A percentile compares a stretch with the other conserved stretches of the same genome.
These are phyloP conservation scores for Penicillium maclennaniae DNA, from an alignment of 495 filamentous ascomycete species.

Conservation along the genomic window DNA sequence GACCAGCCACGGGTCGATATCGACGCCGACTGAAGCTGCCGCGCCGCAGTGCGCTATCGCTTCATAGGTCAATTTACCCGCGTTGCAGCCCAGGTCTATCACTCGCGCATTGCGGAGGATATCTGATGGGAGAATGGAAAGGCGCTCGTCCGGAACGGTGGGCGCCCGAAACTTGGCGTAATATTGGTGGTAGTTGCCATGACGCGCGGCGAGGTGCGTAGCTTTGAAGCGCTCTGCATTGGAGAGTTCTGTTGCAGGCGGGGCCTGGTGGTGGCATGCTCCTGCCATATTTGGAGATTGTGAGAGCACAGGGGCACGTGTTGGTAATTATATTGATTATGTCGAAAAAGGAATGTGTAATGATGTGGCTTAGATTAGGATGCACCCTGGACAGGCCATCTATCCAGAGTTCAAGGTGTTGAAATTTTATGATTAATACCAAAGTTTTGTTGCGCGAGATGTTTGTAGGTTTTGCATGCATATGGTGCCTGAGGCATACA, in stretches of 20 bases:
- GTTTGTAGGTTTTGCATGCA: slow-evolving; percentile 22
- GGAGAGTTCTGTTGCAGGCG: slow-evolving; percentile 21
- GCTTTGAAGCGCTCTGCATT: slow-evolving; percentile 32
- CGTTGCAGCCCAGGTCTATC: slow-evolving; percentile 29
- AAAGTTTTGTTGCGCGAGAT: slow-evolving; percentile 8
- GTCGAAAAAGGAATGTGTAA: slow-evolving; percentile 8
- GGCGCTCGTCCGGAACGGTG: slow-evolving; percentile 26
- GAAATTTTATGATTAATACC: slow-evolving; percentile 12
- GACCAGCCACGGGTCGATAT: slow-evolving; percentile 30
- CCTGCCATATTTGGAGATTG: slow-evolving; percentile 22
- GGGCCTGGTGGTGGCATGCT: slow-evolving; percentile 13
- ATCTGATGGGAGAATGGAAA: slow-evolving; percentile 28
- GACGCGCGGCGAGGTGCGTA: slow-evolving; percentile 26
- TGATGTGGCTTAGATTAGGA: slow-evolving; percentile 6
- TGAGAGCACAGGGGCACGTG: slow-evolving; percentile 9
- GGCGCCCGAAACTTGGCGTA: slow-evolving; percentile 28
- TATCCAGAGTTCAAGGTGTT: slow-evolving; percentile 12
- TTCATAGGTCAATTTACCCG: slow-evolving; percentile 27
- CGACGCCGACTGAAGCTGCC: slow-evolving; percentile 25
- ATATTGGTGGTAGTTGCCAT: slow-evolving; percentile 33
- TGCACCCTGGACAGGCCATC: slow-evolving; percentile 12
- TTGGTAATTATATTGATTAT: slow-evolving; percentile 13
- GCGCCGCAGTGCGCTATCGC: slow-evolving; percentile 26
- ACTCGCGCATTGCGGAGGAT: slow-evolving; percentile 27
- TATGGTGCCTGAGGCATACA: slow-evolving; percentile 15